Evolutionary conservation across 371 early-diverging fungal genomes (phyloP), one percentile per base, ranked within the genome.

Genomic region (Rhizopus stolonifer): DNA sequence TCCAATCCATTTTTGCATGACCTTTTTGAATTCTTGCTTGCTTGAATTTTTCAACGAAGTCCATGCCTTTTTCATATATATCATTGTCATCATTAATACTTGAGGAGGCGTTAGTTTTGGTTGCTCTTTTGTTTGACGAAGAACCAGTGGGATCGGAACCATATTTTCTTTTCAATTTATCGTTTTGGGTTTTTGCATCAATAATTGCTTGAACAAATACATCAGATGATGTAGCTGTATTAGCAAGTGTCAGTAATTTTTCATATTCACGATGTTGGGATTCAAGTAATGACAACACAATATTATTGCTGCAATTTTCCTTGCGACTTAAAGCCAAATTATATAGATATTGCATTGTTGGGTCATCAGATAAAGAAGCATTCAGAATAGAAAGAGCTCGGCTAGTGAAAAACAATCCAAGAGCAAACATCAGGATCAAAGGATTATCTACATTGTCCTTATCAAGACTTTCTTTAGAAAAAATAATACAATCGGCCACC

Each of bases 131-230:
- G n/a, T 36, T 36, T 36, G 33, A 33, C 21, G 34, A 34, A 33
- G 34, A 26, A 21, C 18, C 5, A 17, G 33, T 18, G 33, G 36
- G 32, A 31, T 21, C 42, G n/a, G 24, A 6, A 40, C 47, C 45
- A 34, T 56, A 56, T 44, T 44, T 34, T 13, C 45, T 56, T 56
- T 56, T 56, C 24, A 49, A 43, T 32, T 49, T 43, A 33, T 49
- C 34, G 18, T 49, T 56, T 19, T 32, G 15, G 3, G 56, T 44
- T 49, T 56, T 43, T 56, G 4, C 49, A 56, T 19, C 13, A 10
- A 13, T 56, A 49, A 36, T 18, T 44, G 44, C 10, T 34, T 24
- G 49, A 56, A 44, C 40, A 32, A 17, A 56, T 7, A 15, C 13
- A 50, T 49, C 40, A 25, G 49, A 39, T 33, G 38, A 36, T 49